These are phyloP conservation scores for Phaeotremella skinneri DNA, from an alignment of 768 basidiomycete species.

Conservation along the genomic window DNA sequence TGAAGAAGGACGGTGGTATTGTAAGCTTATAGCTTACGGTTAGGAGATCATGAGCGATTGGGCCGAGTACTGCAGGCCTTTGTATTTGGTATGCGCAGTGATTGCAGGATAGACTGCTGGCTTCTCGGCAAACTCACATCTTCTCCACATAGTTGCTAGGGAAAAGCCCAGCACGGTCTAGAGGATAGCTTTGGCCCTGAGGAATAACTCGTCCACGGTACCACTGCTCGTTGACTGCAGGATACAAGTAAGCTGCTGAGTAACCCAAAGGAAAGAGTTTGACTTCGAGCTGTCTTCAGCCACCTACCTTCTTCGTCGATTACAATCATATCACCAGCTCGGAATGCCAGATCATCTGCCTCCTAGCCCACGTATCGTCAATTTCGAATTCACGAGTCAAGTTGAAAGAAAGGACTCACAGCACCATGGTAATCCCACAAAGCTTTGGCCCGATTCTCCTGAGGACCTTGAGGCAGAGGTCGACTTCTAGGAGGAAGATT, in stretches of 20 bases:
- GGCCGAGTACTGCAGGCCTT: slow-evolving; percentile 1
- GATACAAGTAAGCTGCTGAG: slow-evolving; percentile 69
- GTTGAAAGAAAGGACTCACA: slow-evolving; percentile 17
- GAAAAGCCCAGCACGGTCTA: slow-evolving; percentile 39
- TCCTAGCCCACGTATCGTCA: slow-evolving; percentile 56
- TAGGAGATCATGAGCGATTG: slow-evolving; percentile 3
- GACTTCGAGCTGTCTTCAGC: background rate
- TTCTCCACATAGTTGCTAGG: slow-evolving; percentile 45
- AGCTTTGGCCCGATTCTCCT: slow-evolving; percentile 23
- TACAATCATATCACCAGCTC: slow-evolving; percentile 69
- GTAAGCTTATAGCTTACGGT: background rate
- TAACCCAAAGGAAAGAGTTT: no score
- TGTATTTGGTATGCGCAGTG: background rate
- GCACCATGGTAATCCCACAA: slow-evolving; percentile 45
- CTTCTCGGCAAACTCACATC: slow-evolving; percentile 30
- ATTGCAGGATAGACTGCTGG: background rate
- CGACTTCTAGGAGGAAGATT: slow-evolving; percentile 19
- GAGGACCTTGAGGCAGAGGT: slow-evolving; percentile 5
- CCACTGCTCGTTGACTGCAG: slow-evolving; percentile 63
- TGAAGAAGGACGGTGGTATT: background rate
- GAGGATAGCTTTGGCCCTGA: slow-evolving; percentile 29
- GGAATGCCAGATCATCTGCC: slow-evolving; percentile 74
- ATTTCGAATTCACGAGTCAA: background rate
- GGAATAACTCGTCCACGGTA: slow-evolving; percentile 63
- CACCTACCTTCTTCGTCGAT: slow-evolving; percentile 61